phyloP scores from a whole-genome alignment of 495 filamentous ascomycete genomes.

The Bacidia gigantensis region DNA sequence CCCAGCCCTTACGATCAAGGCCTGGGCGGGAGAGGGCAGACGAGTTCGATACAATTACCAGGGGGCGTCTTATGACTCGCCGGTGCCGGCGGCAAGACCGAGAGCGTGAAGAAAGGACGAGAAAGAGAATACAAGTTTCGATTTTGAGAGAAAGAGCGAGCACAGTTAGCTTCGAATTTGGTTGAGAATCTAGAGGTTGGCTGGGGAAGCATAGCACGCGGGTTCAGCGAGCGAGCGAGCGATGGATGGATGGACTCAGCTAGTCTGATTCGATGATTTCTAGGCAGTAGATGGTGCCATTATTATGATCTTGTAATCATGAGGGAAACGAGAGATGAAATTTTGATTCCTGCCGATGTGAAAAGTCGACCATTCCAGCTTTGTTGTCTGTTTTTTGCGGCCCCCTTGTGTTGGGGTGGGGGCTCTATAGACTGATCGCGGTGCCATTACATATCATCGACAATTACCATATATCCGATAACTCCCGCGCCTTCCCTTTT shows the following conservation, averaged over 20 bases:
- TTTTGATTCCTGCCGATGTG: no score
- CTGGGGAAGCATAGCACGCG: no score
- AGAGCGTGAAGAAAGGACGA: neutral
- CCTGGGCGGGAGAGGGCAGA: slow-evolving; percentile 14
- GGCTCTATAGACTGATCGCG: no score
- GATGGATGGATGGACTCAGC: neutral
- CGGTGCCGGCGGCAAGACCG: neutral
- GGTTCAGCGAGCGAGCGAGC: neutral
- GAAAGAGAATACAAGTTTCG: neutral
- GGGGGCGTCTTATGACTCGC: slow-evolving; percentile 18
- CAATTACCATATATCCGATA: no score
- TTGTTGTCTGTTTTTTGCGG: no score
- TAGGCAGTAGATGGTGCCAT: neutral
- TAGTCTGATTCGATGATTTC: neutral
- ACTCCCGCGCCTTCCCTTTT: no score
- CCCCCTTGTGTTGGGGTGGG: no score
- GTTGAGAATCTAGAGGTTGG: neutral
- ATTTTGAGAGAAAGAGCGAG: neutral
- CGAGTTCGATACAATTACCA: slow-evolving; percentile 19
- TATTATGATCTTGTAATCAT: neutral
- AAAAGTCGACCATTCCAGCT: no score
- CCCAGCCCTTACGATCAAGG: slow-evolving; percentile 6
- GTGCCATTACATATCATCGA: no score
- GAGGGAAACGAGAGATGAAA: neutral
- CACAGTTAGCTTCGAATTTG: neutral